Evolutionary conservation across 1,139 yeast genomes (phyloP).

Genomic region (Magnusiomyces suaveolens): DNA sequence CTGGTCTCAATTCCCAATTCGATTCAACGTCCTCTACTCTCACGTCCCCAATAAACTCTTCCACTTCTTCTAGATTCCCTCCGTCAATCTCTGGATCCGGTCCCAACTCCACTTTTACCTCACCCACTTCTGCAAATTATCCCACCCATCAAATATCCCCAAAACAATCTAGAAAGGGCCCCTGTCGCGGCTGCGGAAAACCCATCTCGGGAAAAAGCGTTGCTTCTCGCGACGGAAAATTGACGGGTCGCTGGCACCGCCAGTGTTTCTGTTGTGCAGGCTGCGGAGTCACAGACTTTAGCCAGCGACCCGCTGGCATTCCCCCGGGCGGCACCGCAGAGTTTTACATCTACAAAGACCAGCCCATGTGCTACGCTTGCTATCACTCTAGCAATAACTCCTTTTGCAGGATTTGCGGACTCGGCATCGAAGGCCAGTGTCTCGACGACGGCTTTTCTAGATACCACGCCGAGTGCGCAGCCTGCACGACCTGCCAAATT

Average conservation of each 20-base stretch:
- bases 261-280: conserved; percentile 67
- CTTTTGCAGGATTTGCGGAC: conserved; percentile 57
- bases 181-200: conserved; percentile 41
- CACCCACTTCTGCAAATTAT: neutral
- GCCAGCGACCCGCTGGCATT: conserved; percentile 8
- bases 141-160: neutral
- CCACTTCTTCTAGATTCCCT: neutral
- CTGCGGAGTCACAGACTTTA: conserved; percentile 38
- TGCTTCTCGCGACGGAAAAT: conserved; percentile 70
- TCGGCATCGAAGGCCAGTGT: conserved; percentile 85
- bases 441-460: conserved; percentile 18
- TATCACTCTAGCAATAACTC: conserved; percentile 72
- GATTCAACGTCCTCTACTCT: neutral
- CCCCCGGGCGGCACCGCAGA: conserved; percentile 28
- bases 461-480: conserved; percentile 27
- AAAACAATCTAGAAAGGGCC: conserved; percentile 8
- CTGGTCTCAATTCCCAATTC: neutral
- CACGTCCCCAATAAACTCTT: neutral
- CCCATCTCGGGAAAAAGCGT: conserved; percentile 47
- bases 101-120: neutral
- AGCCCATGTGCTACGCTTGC: conserved; percentile 70
- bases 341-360: conserved; percentile 70
- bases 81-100: neutral
- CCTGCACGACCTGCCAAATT: neutral
- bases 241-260: conserved; percentile 93